These are phyloP conservation scores for Acacia crassicarpa DNA, from an alignment of 306 rosid genomes.

Conservation along the genomic window DNA sequence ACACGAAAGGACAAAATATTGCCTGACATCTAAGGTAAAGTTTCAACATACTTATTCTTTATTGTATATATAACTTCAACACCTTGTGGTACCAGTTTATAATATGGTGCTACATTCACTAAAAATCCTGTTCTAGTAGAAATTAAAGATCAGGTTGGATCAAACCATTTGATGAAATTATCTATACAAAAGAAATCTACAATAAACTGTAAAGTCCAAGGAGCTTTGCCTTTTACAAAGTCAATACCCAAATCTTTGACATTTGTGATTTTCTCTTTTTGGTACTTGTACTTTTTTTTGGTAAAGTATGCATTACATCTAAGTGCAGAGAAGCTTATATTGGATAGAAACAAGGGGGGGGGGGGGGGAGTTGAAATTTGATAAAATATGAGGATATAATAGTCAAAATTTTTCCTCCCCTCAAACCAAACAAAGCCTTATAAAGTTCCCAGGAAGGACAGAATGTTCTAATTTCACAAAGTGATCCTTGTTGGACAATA, in stretches of 20 bases:
- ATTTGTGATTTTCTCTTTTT: neutral
- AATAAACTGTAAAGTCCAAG: neutral
- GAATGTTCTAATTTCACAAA: neutral
- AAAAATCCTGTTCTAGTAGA: neutral
- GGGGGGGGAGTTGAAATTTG: no score
- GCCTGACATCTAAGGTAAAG: conserved; percentile 93
- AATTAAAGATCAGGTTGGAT: neutral
- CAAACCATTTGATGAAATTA: neutral
- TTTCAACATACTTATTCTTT: neutral
- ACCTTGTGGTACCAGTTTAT: neutral
- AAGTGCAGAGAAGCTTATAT: neutral
- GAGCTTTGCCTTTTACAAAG: neutral
- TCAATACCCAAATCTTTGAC: neutral
- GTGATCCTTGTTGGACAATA: neutral
- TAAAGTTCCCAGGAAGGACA: no score
- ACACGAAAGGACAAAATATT: conserved; percentile 91
- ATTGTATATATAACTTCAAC: neutral
- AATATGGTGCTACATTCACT: neutral
- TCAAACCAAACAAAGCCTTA: no score
- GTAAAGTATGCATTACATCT: neutral
- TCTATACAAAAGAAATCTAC: neutral
- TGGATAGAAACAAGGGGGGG: no score
- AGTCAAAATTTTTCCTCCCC: no score
- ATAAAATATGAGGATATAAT: no score
- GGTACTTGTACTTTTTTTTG: neutral